phyloP scores from a whole-genome alignment of 306 rosid genomes.

The Trichosanthes cucumerina region DNA sequence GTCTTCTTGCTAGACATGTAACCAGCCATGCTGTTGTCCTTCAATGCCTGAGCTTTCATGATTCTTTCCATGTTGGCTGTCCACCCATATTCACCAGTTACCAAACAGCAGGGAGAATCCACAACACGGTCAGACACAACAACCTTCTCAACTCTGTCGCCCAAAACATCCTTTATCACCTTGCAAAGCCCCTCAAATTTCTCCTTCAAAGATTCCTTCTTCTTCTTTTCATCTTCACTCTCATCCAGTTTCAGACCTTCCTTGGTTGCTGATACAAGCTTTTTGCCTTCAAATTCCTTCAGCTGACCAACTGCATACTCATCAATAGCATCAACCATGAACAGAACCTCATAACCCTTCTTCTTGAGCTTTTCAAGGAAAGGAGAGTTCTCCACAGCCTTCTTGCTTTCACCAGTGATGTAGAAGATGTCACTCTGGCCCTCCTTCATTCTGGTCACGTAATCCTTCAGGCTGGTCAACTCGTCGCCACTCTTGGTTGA shows the following conservation, averaged over 20 bases:
- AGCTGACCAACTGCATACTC: constrained; percentile 21
- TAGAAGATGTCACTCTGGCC: constrained; percentile 23
- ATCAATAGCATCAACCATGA: constrained; percentile 24
- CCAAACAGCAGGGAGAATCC: constrained; percentile 24
- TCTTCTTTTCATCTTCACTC: constrained; percentile 20
- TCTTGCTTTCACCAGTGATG: constrained; percentile 27
- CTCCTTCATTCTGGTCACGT: constrained; percentile 19
- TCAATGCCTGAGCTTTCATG: constrained; percentile 90
- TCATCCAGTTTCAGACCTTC: constrained; percentile 24
- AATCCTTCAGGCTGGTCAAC: constrained; percentile 20
- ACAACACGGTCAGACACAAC: constrained; percentile 19
- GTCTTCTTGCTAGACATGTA: constrained; percentile 98
- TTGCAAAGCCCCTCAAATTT: constrained; percentile 21
- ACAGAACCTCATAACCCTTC: constrained; percentile 25
- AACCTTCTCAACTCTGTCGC: constrained; percentile 23
- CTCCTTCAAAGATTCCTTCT: constrained; percentile 13
- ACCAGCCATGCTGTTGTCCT: constrained; percentile 89
- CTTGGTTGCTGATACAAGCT: constrained; percentile 22
- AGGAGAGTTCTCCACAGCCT: constrained; percentile 25
- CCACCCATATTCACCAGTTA: constrained; percentile 23
- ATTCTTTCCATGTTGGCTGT: constrained; percentile 44
- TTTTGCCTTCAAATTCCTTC: constrained; percentile 24
- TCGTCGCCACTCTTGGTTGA: constrained; percentile 26
- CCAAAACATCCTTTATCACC: constrained; percentile 20
- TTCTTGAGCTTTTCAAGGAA: constrained; percentile 24